Evolutionary conservation across 2,329 filamentous ascomycete genomes (phyloP), one percentile per base, ranked within the genome.

Genomic region (Aspergillus viridinutans): DNA sequence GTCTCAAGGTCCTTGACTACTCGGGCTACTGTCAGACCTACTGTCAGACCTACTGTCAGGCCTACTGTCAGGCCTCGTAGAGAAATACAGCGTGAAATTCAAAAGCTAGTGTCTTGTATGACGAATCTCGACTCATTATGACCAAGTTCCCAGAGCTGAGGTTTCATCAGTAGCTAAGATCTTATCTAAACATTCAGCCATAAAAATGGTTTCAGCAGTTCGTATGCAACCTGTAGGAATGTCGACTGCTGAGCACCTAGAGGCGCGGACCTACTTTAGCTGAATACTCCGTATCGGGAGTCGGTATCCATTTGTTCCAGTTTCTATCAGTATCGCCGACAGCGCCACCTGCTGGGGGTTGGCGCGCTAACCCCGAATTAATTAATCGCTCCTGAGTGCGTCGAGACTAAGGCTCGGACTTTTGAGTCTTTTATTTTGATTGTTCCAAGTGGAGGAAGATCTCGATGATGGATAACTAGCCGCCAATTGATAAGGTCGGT

Each of bases 321-420:
- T 38, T 35, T 35, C n/a, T 3, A 9, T 43, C 40, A 43, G 40
- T 21, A 38, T 17, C 32, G 32, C 20, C 3, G 10, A 5, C 40
- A 47, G 28, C 47, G 21, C 55, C 42, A 40, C 21, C n/a, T 54
- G 25, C 29, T 35, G 12, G 43, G 43, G 47, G 51, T 49, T 32
- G 45, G 47, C 55, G 50, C 54, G 51, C 47, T 57, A 57, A 40
- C 20, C 35, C 35, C 38, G 48, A 32, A 50, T 54, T 20, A 43
- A 54, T 45, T 17, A 35, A 25, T 29, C 8, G 21, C 40, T 20
- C n/a, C 43, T 12, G 12, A 47, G 43, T 47, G 43, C 21, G 43
- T 17, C 43, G 23, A 14, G 9, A 14, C 21, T 14, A 14, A 14
- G 12, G 8, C 20, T 14, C 43, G 14, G 32, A 35, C 32, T 4